A percentile compares a stretch with the other conserved stretches of the same genome.
Evolutionary conservation across 345 rosid species (phyloP).

Genomic region (Gossypium ekmanianum): DNA sequence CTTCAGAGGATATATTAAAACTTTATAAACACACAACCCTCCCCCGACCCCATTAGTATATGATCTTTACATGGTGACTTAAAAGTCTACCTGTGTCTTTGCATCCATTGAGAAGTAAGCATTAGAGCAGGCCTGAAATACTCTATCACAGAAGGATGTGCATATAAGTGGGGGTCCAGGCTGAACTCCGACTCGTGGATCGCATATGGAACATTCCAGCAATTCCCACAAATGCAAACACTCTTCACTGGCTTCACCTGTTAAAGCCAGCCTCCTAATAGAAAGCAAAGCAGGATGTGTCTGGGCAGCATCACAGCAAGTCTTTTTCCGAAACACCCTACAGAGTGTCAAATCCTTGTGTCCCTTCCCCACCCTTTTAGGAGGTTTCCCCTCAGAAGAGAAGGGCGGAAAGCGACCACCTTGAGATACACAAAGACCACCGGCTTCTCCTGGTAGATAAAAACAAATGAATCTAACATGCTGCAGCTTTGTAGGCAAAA

Average conservation of each 20-base stretch:
- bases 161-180: conserved; percentile 90
- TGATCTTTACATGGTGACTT: no score
- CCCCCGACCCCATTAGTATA: neutral
- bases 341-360: conserved; percentile 75
- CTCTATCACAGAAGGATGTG: conserved; percentile 66
- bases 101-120: conserved; percentile 89
- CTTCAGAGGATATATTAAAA: neutral
- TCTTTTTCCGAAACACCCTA: conserved; percentile 70
- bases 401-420: conserved; percentile 83
- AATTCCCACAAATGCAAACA: conserved; percentile 79
- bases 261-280: conserved; percentile 64
- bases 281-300: conserved; percentile 80
- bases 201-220: conserved; percentile 95
- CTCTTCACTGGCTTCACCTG: conserved; percentile 79
- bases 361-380: conserved; percentile 62
- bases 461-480: neutral
- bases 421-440: conserved; percentile 69
- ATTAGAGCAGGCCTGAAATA: conserved; percentile 65
- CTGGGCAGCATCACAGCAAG: conserved; percentile 85
- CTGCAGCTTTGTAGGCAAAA: neutral
- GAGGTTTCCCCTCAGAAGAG: conserved; percentile 71
- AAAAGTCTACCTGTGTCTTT: conserved; percentile 45
- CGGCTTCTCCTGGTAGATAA: conserved; percentile 35
- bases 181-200: conserved; percentile 71
- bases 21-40: neutral